A percentile compares a stretch with the other conserved stretches of the same genome.
phyloP scores from a whole-genome alignment of 345 rosid genomes.

The Populus ilicifolia region DNA sequence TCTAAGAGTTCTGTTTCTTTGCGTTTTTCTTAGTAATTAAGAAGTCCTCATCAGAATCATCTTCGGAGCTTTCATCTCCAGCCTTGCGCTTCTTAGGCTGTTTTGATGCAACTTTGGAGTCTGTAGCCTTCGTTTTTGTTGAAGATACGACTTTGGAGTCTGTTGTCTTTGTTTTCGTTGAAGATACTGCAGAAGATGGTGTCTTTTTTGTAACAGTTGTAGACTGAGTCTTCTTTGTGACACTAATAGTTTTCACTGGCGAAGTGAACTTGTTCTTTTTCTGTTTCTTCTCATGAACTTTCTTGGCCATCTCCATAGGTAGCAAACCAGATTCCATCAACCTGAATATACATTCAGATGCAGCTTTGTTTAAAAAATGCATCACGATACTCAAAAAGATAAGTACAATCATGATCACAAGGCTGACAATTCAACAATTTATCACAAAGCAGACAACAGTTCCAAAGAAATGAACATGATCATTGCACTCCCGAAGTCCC shows the following conservation, averaged over 20 bases:
- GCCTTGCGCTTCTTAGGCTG: slow-evolving; percentile 54
- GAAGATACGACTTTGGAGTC: slow-evolving; percentile 32
- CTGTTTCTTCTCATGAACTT: slow-evolving; percentile 64
- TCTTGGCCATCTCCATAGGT: slow-evolving; percentile 59
- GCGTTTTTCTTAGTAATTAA: slow-evolving; percentile 18
- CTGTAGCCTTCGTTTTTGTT: slow-evolving; percentile 41
- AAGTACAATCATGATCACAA: neutral
- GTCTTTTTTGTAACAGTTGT: slow-evolving; percentile 31
- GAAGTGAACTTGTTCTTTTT: slow-evolving; percentile 48
- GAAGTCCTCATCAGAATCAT: slow-evolving; percentile 59
- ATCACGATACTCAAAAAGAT: neutral
- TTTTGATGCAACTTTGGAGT: slow-evolving; percentile 33
- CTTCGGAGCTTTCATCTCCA: slow-evolving; percentile 40
- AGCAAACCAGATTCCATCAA: slow-evolving; percentile 98
- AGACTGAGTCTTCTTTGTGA: slow-evolving; percentile 40
- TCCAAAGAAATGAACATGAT: neutral
- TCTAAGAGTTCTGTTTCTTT: slow-evolving; percentile 44
- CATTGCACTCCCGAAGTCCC: neutral
- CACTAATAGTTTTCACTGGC: slow-evolving; percentile 46
- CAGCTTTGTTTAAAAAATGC: neutral
- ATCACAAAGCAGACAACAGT: neutral
- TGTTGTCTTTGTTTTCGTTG: slow-evolving; percentile 5
- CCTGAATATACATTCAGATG: slow-evolving; percentile 39
- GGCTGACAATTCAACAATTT: neutral
- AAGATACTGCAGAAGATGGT: slow-evolving; percentile 1